A percentile compares a stretch with the other conserved stretches of the same genome.
Evolutionary conservation across 2,329 filamentous ascomycete species (phyloP).

Genomic region (Aspergillus amoenus): DNA sequence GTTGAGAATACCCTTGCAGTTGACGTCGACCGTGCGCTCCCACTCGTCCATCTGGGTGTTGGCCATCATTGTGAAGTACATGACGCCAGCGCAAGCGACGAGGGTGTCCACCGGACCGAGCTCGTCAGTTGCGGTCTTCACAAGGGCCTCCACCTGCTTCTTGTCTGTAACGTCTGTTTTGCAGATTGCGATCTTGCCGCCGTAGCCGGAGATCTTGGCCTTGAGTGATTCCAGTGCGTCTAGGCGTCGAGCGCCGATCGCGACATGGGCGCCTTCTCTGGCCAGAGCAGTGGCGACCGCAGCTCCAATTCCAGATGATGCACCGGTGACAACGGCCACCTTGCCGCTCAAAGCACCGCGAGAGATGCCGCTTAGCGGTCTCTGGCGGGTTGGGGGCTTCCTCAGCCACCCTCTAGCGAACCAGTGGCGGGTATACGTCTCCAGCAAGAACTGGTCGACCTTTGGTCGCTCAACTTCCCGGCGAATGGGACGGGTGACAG

Average conservation of each 20-base stretch:
- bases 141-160: conserved; percentile 64
- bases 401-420: conserved; percentile 76
- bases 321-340: conserved; percentile 75
- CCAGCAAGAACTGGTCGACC: conserved; percentile 68
- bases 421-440: conserved; percentile 78
- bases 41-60: conserved; percentile 72
- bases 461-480: conserved; percentile 63
- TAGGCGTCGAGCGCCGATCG: conserved; percentile 68
- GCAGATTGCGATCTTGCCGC: conserved; percentile 66
- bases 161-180: conserved; percentile 71
- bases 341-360: conserved; percentile 64
- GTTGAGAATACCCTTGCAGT: conserved; percentile 80
- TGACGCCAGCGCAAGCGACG: conserved; percentile 78
- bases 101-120: conserved; percentile 75
- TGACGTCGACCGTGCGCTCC: conserved; percentile 80
- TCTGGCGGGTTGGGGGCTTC: conserved; percentile 56
- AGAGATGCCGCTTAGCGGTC: conserved; percentile 43
- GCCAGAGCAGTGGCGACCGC: conserved; percentile 70
- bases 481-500: conserved; percentile 61
- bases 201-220: conserved; percentile 55
- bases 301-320: conserved; percentile 76
- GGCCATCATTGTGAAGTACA: conserved; percentile 88
- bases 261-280: conserved; percentile 69
- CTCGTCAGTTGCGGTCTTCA: conserved; percentile 57
- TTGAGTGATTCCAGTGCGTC: conserved; percentile 69